Conservation (phyloP, 352 stramenopile genomes). For the Globisporangium lucens region DNA sequence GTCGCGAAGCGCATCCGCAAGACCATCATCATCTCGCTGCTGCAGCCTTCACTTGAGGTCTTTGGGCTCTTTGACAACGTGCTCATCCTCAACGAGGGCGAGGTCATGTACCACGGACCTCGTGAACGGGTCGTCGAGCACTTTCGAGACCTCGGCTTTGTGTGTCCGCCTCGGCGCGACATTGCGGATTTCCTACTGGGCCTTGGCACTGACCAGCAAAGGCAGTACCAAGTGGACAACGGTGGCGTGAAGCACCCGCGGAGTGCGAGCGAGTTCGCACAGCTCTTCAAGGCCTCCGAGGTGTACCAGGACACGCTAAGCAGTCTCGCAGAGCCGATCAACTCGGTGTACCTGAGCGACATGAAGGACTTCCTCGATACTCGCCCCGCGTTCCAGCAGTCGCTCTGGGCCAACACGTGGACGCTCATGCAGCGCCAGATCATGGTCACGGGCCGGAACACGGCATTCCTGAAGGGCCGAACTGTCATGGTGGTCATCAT, state of each 20-base stretch:
- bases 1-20: conserved; percentile 18
- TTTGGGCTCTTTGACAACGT: conserved; percentile 89
- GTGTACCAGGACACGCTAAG: conserved; percentile 20
- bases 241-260: background rate
- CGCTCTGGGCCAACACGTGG: conserved; percentile 16
- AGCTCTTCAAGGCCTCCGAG: conserved; percentile 17
- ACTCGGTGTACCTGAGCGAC: conserved; percentile 3
- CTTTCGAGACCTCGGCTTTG: conserved; percentile 55
- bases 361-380: conserved; percentile 10
- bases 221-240: conserved; percentile 18
- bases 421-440: conserved; percentile 22
- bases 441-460: conserved; percentile 23
- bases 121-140: conserved; percentile 50
- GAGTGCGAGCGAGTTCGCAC: conserved; percentile 17
- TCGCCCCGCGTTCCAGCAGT: conserved; percentile 16
- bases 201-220: conserved; percentile 22
- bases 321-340: conserved; percentile 2
- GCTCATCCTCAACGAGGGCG: conserved; percentile 79
- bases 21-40: conserved; percentile 47
- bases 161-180: conserved; percentile 27
- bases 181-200: conserved; percentile 29
- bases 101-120: conserved; percentile 82
- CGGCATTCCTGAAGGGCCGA: conserved; percentile 18
- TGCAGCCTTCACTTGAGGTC: conserved; percentile 86
- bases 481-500: conserved; percentile 28